Evolutionary conservation across 768 basidiomycete species (phyloP).

Genomic region (Lactifluus echinatus): DNA sequence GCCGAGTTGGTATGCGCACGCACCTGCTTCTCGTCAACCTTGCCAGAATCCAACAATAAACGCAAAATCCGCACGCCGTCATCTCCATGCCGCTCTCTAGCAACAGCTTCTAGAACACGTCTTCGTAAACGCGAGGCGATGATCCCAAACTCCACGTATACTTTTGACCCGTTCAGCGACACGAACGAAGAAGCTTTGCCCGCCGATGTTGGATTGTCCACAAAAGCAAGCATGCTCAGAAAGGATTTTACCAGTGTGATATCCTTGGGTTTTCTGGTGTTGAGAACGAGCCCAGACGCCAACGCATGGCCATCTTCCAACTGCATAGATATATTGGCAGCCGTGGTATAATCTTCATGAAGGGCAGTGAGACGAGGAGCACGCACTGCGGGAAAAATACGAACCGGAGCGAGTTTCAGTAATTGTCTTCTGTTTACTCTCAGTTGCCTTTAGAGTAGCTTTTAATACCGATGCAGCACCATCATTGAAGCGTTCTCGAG

Average conservation of each 20-base stretch:
- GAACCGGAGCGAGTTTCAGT: conserved; percentile 59
- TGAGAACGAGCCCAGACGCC: conserved; percentile 51
- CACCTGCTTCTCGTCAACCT: conserved; percentile 93
- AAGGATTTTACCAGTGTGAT: conserved; percentile 67
- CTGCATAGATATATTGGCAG: conserved; percentile 54
- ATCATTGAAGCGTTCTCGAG: conserved; percentile 70
- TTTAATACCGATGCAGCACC: conserved; percentile 63
- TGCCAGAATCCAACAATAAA: conserved; percentile 71
- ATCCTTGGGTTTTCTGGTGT: conserved; percentile 42
- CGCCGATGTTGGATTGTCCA: conserved; percentile 72
- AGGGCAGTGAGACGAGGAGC: neutral
- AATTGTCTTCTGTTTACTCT: conserved; percentile 50
- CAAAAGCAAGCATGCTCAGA: conserved; percentile 67
- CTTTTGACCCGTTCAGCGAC: conserved; percentile 50
- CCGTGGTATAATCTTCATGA: conserved; percentile 51
- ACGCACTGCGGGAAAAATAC: conserved; percentile 4
- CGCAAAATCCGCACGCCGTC: conserved; percentile 78
- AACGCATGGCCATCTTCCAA: conserved; percentile 56
- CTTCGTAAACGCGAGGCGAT: conserved; percentile 59
- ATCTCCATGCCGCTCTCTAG: conserved; percentile 75
- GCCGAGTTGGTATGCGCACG: conserved; percentile 24
- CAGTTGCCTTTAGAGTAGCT: conserved; percentile 63
- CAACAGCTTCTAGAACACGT: conserved; percentile 65
- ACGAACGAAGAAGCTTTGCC: conserved; percentile 67
- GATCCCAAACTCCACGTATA: conserved; percentile 73